Base-by-base conservation (phyloP, 805 yeast species). In the Komagataella pastoris region DNA sequence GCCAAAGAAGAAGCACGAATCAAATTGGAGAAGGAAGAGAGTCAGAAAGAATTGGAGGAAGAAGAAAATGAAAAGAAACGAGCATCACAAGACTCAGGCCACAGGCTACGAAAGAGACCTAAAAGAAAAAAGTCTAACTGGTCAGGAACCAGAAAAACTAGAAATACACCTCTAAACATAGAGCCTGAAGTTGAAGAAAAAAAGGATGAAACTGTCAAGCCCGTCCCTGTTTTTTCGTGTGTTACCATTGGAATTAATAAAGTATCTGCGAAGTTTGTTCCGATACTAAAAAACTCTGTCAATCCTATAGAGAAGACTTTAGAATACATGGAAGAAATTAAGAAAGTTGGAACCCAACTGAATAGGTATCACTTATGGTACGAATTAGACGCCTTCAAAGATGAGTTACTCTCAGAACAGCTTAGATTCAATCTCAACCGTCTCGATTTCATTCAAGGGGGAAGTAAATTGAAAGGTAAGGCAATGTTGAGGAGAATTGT, bases 321-420 rank as follows among this genome's bases (percentile, higher is more conserved):
- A 49, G 65, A 67, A 17, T 66, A 73, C 17, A 88, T 91, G 96
- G 71, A 73, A 45, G 67, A 72, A 7, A 75, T 83, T 3, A 63
- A 88, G 52, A 68, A 70, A 14, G 68, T 65, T 17, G 96, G 96
- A 1, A 70, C 72, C 1, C 72, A 88, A 53, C 66, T 80, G 3
- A 68, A 83, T 5, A 77, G 77, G 40, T 79, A 79, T 57, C 77
- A 84, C 61, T 68, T 88, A 18, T 89, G 97, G 96, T 87, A 83
- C 59, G 88, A 85, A 58, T 72, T 91, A 8, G 93, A 85, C 63
- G 90, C 88, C 0, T 73, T 77, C 48, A 77, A 79, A 51, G 93
- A 86, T 61, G 87, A 81, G 55, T 65, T 66, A 1, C 58, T 85
- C 48, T 85, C 86, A 0, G 93, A 86, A 58, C 70, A 72, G 6